Evolutionary conservation across 2,329 filamentous ascomycete genomes (phyloP).

Genomic region (Paecilomyces variotii): DNA sequence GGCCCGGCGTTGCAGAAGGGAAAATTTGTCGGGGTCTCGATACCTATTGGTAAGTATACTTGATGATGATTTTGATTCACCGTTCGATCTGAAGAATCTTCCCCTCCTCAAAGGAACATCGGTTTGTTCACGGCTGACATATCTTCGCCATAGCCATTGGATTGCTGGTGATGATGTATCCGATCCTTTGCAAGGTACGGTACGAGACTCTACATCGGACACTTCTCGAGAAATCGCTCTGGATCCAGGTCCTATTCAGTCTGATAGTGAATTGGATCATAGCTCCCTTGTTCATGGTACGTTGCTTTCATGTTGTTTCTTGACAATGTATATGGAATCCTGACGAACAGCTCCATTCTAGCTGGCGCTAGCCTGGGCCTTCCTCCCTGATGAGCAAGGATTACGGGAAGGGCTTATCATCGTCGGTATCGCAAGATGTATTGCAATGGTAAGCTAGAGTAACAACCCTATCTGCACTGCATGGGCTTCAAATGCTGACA

Average conservation of each 20-base stretch:
- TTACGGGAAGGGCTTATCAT: constrained; percentile 62
- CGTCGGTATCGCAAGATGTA: constrained; percentile 76
- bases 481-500: not conserved
- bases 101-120: not conserved
- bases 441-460: constrained; percentile 62
- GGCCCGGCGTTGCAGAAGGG: constrained; percentile 59
- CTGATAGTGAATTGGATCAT: constrained; percentile 75
- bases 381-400: constrained; percentile 43
- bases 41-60: constrained; percentile 51
- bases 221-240: constrained; percentile 54
- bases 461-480: not conserved
- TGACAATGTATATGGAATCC: not conserved
- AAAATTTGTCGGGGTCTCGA: constrained; percentile 61
- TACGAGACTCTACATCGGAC: constrained; percentile 67
- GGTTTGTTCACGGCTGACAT: not conserved
- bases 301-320: constrained; percentile 3
- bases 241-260: constrained; percentile 73
- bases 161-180: constrained; percentile 88
- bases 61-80: constrained; percentile 9
- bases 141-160: constrained; percentile 55
- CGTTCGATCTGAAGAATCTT: not conserved
- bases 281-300: constrained; percentile 73
- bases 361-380: constrained; percentile 44
- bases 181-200: constrained; percentile 78
- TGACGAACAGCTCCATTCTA: constrained; percentile 18